Evolutionary conservation across 2,329 filamentous ascomycete species (phyloP).

Genomic region (Bipolaris gigantea): DNA sequence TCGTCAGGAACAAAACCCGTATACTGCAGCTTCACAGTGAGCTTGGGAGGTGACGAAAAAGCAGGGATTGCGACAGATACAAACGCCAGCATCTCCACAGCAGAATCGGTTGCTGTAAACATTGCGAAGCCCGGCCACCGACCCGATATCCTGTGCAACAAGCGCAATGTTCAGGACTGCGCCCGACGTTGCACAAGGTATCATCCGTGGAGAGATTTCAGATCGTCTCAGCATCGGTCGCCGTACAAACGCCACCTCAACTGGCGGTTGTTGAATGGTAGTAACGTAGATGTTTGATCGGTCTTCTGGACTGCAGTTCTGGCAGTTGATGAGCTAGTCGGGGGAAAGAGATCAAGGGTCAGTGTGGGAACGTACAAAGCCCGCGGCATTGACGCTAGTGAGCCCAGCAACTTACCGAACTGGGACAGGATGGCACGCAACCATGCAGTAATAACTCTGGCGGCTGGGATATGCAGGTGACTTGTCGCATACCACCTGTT

Average conservation of each 20-base stretch:
- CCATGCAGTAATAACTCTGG: not conserved
- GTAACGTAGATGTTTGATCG: slow-evolving; percentile 18
- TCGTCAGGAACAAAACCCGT: slow-evolving; percentile 21
- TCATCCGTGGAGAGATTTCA: slow-evolving; percentile 4
- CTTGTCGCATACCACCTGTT: not conserved
- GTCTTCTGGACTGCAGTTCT: slow-evolving; percentile 5
- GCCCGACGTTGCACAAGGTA: slow-evolving; percentile 30
- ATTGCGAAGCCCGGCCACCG: slow-evolving; percentile 4
- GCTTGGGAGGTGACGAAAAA: slow-evolving; percentile 4
- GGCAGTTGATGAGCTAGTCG: not conserved
- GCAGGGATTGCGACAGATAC: slow-evolving; percentile 13
- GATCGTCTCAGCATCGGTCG: slow-evolving; percentile 28
- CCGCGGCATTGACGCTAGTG: slow-evolving; percentile 2
- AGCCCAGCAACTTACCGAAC: slow-evolving; percentile 6
- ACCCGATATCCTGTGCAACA: slow-evolving; percentile 6
- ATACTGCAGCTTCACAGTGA: slow-evolving; percentile 11
- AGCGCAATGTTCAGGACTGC: slow-evolving; percentile 11
- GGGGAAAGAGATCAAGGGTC: not conserved
- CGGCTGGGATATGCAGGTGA: not conserved
- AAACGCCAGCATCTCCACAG: not conserved
- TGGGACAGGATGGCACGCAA: slow-evolving; percentile 6
- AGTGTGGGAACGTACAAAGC: not conserved
- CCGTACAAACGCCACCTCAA: slow-evolving; percentile 14
- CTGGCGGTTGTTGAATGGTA: slow-evolving; percentile 16
- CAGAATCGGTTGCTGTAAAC: not conserved